Evolutionary conservation across 2,329 filamentous ascomycete genomes (phyloP), one percentile per base, ranked within the genome.

Genomic region (Fusarium sarcochroum): DNA sequence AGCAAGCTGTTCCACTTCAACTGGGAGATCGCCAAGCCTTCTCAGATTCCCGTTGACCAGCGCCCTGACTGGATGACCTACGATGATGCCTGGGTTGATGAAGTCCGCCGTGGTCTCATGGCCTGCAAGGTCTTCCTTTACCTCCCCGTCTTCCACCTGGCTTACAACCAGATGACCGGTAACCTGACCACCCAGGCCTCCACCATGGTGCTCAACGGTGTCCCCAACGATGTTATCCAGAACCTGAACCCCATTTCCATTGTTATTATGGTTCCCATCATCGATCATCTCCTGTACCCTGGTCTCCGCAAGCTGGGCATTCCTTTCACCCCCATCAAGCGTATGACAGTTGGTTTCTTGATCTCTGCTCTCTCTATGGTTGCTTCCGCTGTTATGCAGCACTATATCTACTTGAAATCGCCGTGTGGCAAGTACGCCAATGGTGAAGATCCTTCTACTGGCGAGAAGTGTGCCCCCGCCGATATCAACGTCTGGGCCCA

Each of bases 61-160:
- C 89, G 89, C 55, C 91, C 91, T 0, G 40, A 56, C 0, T 94
- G 91, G 91, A 94, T 94, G 90, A 91, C 89, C 0, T 94, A 93
- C 71, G 92, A 95, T 66, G 93, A 95, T 70, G 87, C 88, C 52
- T 95, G 92, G 91, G 92, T 95, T 34, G 91, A 93, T 75, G 91
- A 94, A 76, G 89, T 94, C 48, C 84, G 85, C 52, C 90, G 91
- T 79, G 91, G 91, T 64, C 82, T 92, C 58, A 83, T 86, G 71
- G 90, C 90, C 58, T 92, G 90, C 82, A 84, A 87, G 68, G 91
- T 93, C 34, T 94, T 92, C 78, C 78, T 89, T 65, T 93, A 90
- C 83, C 86, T 90, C 58, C 90, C 91, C 40, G 84, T 89, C 68
- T 89, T 87, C 79, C 88, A 86, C 82, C 79, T 86, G 56, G 82